phyloP scores from a whole-genome alignment of 2,329 filamentous ascomycete genomes.

The Aspergillus transmontanensis region DNA sequence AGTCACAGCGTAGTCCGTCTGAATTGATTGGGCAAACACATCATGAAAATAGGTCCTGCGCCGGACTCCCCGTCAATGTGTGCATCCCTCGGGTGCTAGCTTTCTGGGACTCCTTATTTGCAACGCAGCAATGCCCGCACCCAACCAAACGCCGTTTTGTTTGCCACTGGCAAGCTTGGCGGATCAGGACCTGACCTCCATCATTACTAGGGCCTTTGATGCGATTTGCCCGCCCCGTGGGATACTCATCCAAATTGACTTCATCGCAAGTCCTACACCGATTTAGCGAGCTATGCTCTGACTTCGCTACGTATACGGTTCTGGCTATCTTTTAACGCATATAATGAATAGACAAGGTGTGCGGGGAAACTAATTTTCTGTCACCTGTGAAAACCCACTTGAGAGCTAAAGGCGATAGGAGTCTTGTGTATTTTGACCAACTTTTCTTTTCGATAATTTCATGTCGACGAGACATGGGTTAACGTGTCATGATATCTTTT shows the following conservation, averaged over 20 bases:
- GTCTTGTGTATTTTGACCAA: background rate
- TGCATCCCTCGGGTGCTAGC: constrained; percentile 16
- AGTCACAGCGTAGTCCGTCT: constrained; percentile 12
- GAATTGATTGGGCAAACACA: constrained; percentile 12
- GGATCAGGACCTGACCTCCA: constrained; percentile 6
- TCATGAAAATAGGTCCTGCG: constrained; percentile 13
- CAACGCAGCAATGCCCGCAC: constrained; percentile 13
- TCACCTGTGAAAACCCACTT: constrained; percentile 3
- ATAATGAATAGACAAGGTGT: constrained; percentile 2
- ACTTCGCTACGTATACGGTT: background rate
- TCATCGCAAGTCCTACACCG: background rate
- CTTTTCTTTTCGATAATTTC: background rate
- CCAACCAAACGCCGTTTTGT: constrained; percentile 12
- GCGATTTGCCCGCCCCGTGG: constrained; percentile 8
- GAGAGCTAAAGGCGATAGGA: constrained; percentile 5
- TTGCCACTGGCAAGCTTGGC: constrained; percentile 7
- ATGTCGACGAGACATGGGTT: constrained; percentile 7
- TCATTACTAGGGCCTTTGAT: background rate
- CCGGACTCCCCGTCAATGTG: constrained; percentile 14
- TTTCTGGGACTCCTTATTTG: constrained; percentile 9
- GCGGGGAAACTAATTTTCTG: background rate
- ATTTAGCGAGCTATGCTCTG: background rate
- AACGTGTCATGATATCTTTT: constrained; percentile 20
- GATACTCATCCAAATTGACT: constrained; percentile 3
- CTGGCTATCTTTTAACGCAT: background rate